Conservation (phyloP, 2,329 filamentous ascomycete species). For the Emmonsiellopsis sp. region DNA sequence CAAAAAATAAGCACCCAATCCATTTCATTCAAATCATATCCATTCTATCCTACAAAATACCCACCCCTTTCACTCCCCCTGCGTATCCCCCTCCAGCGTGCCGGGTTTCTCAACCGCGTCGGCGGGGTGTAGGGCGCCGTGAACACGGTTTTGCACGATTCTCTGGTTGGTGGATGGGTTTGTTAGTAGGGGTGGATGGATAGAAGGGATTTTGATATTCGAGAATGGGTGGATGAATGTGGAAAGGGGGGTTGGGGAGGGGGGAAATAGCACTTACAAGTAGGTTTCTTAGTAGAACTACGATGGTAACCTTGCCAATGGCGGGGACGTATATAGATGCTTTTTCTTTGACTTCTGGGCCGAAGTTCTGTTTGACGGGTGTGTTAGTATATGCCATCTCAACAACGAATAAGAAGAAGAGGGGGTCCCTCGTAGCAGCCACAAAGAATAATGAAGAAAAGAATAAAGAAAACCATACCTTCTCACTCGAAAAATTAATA, state of each 20-base stretch:
- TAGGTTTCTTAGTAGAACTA: constrained; percentile 78
- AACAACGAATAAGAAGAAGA: background rate
- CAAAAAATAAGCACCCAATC: no score
- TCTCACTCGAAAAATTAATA: constrained; percentile 94
- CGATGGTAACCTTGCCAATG: constrained; percentile 95
- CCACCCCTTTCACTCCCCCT: background rate
- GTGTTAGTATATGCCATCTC: constrained; percentile 2
- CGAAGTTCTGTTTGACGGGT: constrained; percentile 58
- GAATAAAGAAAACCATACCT: constrained; percentile 37
- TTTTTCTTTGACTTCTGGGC: constrained; percentile 78
- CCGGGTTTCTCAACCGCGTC: constrained; percentile 32
- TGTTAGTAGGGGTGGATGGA: background rate
- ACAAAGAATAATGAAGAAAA: background rate
- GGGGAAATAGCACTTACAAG: constrained; percentile 50
- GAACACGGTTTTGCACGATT: constrained; percentile 34
- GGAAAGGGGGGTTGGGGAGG: background rate
- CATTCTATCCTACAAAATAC: no score
- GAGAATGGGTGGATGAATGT: background rate
- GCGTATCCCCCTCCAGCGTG: constrained; percentile 23
- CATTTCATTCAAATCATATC: no score
- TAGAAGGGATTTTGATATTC: background rate
- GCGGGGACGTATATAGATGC: constrained; percentile 95
- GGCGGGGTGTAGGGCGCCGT: constrained; percentile 31
- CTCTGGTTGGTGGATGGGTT: constrained; percentile 16
- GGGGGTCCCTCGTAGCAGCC: background rate